Evolutionary conservation across 2,329 filamentous ascomycete species (phyloP).

Genomic region (Colletotrichum liriopes): DNA sequence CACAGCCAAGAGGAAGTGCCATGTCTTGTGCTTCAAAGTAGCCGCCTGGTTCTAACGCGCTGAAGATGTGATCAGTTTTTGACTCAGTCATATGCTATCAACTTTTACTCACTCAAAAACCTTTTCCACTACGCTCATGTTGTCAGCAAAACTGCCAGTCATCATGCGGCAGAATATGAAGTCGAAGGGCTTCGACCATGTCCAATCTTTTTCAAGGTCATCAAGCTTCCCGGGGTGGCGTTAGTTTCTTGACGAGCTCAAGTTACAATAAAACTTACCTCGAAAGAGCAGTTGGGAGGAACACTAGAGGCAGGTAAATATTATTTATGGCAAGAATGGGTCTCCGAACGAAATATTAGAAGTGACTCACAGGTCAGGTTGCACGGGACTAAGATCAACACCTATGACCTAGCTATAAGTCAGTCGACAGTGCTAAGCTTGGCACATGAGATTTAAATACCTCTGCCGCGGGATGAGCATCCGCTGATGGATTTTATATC

Average conservation of each 20-base stretch:
- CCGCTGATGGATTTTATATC: constrained; percentile 45
- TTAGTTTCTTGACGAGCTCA: background rate
- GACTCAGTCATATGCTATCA: background rate
- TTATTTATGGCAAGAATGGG: background rate
- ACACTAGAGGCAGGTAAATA: constrained; percentile 50
- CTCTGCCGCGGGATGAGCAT: constrained; percentile 50
- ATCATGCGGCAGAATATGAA: constrained; percentile 56
- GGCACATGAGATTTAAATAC: constrained; percentile 27
- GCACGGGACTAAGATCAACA: constrained; percentile 60
- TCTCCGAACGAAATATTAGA: too few species aligned
- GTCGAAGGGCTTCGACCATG: constrained; percentile 56
- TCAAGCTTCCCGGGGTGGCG: constrained; percentile 50
- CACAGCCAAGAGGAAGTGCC: constrained; percentile 48
- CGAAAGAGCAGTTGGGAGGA: constrained; percentile 65
- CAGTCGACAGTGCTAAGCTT: background rate
- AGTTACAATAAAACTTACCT: constrained; percentile 46
- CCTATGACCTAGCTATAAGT: constrained; percentile 50
- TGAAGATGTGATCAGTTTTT: constrained; percentile 45
- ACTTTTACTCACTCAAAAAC: background rate
- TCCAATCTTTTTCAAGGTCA: constrained; percentile 58
- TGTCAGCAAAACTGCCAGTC: constrained; percentile 48
- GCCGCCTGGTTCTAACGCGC: constrained; percentile 52
- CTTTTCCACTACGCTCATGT: background rate
- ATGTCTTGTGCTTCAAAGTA: constrained; percentile 52
- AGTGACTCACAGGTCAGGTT: constrained; percentile 51